Evolutionary conservation across 2,329 filamentous ascomycete species (phyloP).

Genomic region (Arthrobotrys conoides): DNA sequence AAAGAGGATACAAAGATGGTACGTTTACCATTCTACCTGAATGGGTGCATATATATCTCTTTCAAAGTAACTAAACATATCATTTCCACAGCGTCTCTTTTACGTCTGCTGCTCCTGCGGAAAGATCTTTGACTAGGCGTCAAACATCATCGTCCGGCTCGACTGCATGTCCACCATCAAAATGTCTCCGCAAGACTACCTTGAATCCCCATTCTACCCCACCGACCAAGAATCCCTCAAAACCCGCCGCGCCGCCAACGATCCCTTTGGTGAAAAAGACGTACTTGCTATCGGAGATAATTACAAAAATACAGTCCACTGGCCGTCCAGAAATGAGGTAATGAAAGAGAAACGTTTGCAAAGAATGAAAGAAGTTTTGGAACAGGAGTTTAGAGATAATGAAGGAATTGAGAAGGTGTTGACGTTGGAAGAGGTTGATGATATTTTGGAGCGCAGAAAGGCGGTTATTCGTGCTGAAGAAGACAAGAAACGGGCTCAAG

Average conservation of each 20-base stretch:
- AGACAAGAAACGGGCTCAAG: neutral
- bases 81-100: slow-evolving; percentile 78
- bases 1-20: slow-evolving; percentile 99
- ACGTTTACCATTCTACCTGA: slow-evolving; percentile 50
- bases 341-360: slow-evolving; percentile 21
- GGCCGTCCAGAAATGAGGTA: slow-evolving; percentile 27
- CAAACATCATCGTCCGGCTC: slow-evolving; percentile 58
- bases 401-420: neutral
- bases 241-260: neutral
- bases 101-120: slow-evolving; percentile 96
- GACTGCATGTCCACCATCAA: slow-evolving; percentile 56
- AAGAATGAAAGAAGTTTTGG: slow-evolving; percentile 17
- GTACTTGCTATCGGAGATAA: slow-evolving; percentile 13
- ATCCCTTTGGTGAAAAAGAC: slow-evolving; percentile 35
- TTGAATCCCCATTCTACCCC: slow-evolving; percentile 30
- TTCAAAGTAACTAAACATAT: slow-evolving; percentile 13
- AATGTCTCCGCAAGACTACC: slow-evolving; percentile 47
- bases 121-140: slow-evolving; percentile 75
- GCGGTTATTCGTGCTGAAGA: neutral
- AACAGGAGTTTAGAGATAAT: slow-evolving; percentile 12
- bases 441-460: neutral
- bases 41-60: too few species aligned
- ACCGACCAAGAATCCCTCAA: slow-evolving; percentile 27
- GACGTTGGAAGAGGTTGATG: slow-evolving; percentile 6
- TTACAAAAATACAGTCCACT: slow-evolving; percentile 10